Evolutionary conservation across 2,329 filamentous ascomycete genomes (phyloP), one percentile per base, ranked within the genome.

Genomic region (Magnaporthiopsis poae): DNA sequence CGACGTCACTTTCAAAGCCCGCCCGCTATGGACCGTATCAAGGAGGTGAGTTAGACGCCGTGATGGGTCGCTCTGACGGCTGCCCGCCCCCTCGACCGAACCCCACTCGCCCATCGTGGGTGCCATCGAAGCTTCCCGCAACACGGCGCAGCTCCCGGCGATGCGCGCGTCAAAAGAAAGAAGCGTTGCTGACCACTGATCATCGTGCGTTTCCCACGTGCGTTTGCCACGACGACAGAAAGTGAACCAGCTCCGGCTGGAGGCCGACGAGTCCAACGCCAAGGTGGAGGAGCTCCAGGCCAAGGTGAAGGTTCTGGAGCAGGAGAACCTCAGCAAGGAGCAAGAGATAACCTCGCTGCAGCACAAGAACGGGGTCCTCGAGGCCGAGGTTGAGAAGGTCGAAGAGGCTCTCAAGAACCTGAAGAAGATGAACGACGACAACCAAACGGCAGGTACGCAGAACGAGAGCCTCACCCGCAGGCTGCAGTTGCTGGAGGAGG

Each of bases 281-380:
- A 90, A 94, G 82, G 89, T 89, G 71, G 91, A 97, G 77, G 94
- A 98, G 81, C 87, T 96, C 72, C 88, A 95, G 82, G 72, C 80
- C 74, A 93, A 91, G 82, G 86, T 97, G 82, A 98, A 97, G 64
- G 79, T 81, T 66, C 86, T 98, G 70, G 93, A 99, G 82, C 90
- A 96, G 80, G 94, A 98, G 83, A 96, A 92, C 79, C 85, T 96
- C 70, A 85, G 90, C 77, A 98, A 98, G 84, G 95, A 98, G 83
- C 93, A 98, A 81, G 94, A 98, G 79, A 96, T 98, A 80, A 96
- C 91, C 72, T 98, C 95, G 66, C 87, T 98, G 75, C 88, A 90
- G 77, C 94, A 98, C 89, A 96, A 94, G 84, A 97, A 96, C 82
- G 87, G 88, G 75, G 84, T 96, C 69, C 89, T 98, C 68, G 95